Evolutionary conservation across 768 basidiomycete species (phyloP).

Genomic region (Lactifluus rugatus): DNA sequence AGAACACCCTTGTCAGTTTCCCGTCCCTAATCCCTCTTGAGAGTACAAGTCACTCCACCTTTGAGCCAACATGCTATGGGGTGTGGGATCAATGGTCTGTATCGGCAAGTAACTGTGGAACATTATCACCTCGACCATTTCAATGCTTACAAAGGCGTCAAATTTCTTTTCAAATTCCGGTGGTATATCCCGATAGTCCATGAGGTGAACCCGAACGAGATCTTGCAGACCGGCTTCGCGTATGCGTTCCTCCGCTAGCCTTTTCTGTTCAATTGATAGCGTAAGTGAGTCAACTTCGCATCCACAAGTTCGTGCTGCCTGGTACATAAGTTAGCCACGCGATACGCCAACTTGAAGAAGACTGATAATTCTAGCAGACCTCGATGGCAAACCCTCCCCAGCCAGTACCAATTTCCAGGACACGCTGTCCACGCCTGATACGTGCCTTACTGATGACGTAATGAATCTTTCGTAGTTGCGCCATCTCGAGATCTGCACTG

Average conservation of each 20-base stretch:
- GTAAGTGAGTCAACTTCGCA: slow-evolving; percentile 89
- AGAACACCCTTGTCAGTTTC: neutral
- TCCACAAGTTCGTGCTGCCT: slow-evolving; percentile 58
- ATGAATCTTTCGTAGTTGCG: slow-evolving; percentile 75
- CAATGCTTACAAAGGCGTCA: slow-evolving; percentile 48
- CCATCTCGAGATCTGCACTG: slow-evolving; percentile 63
- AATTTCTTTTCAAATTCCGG: slow-evolving; percentile 69
- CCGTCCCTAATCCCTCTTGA: neutral
- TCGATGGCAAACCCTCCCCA: slow-evolving; percentile 90
- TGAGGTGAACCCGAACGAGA: slow-evolving; percentile 72
- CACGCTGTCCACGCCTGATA: slow-evolving; percentile 67
- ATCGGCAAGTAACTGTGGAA: slow-evolving; percentile 19
- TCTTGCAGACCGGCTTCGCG: slow-evolving; percentile 57
- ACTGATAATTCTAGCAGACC: slow-evolving; percentile 32
- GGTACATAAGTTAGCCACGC: neutral
- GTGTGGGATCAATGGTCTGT: slow-evolving; percentile 24
- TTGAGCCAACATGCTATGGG: slow-evolving; percentile 19
- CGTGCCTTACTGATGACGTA: slow-evolving; percentile 71
- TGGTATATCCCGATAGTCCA: slow-evolving; percentile 86
- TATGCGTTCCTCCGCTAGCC: slow-evolving; percentile 77
- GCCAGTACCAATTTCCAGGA: slow-evolving; percentile 88
- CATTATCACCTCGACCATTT: slow-evolving; percentile 47
- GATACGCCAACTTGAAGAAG: neutral
- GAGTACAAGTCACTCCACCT: neutral
- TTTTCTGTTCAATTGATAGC: slow-evolving; percentile 79